phyloP scores from a whole-genome alignment of 1,284 basidiomycete genomes.

The Gymnopus androsaceus region DNA sequence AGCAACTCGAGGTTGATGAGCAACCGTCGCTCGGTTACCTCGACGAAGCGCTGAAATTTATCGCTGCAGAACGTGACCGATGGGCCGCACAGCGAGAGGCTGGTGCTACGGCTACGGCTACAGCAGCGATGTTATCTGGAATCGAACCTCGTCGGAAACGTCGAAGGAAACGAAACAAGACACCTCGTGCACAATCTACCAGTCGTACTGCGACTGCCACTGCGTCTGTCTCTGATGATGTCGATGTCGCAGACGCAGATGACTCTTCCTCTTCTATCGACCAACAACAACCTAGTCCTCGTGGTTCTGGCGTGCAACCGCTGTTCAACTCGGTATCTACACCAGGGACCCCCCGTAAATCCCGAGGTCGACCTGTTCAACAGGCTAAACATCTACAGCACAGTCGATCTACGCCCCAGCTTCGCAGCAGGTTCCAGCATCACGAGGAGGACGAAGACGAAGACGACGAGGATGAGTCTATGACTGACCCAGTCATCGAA shows the following conservation, averaged over 20 bases:
- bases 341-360: slow-evolving; percentile 24
- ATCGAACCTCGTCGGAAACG: slow-evolving; percentile 49
- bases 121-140: slow-evolving; percentile 23
- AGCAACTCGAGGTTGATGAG: slow-evolving; percentile 19
- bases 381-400: slow-evolving; percentile 24
- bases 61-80: slow-evolving; percentile 64
- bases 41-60: slow-evolving; percentile 63
- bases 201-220: slow-evolving; percentile 25
- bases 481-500: slow-evolving; percentile 8
- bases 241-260: slow-evolving; percentile 26
- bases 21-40: slow-evolving; percentile 64
- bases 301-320: slow-evolving; percentile 5
- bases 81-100: slow-evolving; percentile 47
- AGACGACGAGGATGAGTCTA: slow-evolving; percentile 11
- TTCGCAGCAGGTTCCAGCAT: slow-evolving; percentile 8
- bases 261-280: slow-evolving; percentile 30
- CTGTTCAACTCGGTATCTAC: slow-evolving; percentile 23
- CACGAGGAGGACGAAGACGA: slow-evolving; percentile 3
- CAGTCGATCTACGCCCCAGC: slow-evolving; percentile 20
- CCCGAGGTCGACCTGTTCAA: slow-evolving; percentile 14
- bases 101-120: slow-evolving; percentile 26
- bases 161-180: slow-evolving; percentile 45
- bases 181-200: slow-evolving; percentile 26
- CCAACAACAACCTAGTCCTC: slow-evolving; percentile 22
- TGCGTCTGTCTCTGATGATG: slow-evolving; percentile 15